These are phyloP conservation scores for Kitagawia praeruptora DNA, from an alignment of 129 eudicot genomes.

Conservation along the genomic window DNA sequence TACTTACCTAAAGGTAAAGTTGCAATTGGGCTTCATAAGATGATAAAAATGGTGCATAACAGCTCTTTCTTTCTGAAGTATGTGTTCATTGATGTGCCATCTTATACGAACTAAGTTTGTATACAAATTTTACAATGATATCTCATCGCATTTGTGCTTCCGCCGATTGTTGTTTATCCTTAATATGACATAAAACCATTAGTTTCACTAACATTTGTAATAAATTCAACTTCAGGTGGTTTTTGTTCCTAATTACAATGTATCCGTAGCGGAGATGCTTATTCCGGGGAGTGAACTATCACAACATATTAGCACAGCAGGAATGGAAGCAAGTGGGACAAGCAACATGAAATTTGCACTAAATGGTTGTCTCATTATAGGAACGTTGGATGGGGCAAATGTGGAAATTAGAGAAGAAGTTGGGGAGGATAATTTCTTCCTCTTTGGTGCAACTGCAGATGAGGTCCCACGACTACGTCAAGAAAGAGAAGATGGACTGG, in stretches of 20 bases:
- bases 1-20: conserved; percentile 69
- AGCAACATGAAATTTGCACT: conserved; percentile 99
- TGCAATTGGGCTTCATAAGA: neutral
- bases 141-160: neutral
- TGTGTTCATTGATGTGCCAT: neutral
- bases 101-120: neutral
- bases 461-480: conserved; percentile 83
- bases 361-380: conserved; percentile 95
- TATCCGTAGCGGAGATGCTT: conserved; percentile 96
- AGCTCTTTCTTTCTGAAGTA: neutral
- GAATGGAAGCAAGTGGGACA: conserved; percentile 99
- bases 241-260: conserved; percentile 97
- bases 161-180: neutral
- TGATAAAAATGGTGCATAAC: neutral
- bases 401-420: conserved; percentile 97
- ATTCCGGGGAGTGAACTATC: conserved; percentile 99
- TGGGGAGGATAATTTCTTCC: conserved; percentile 87
- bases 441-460: conserved; percentile 97
- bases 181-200: neutral
- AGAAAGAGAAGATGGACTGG: conserved; percentile 93
- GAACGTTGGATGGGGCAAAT: conserved; percentile 97
- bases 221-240: conserved; percentile 45
- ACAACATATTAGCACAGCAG: conserved; percentile 99
- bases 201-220: conserved; percentile 8
- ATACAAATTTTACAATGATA: neutral